Evolutionary conservation across 106 monocot genomes (phyloP).

Genomic region (Dioscorea dumetorum): DNA sequence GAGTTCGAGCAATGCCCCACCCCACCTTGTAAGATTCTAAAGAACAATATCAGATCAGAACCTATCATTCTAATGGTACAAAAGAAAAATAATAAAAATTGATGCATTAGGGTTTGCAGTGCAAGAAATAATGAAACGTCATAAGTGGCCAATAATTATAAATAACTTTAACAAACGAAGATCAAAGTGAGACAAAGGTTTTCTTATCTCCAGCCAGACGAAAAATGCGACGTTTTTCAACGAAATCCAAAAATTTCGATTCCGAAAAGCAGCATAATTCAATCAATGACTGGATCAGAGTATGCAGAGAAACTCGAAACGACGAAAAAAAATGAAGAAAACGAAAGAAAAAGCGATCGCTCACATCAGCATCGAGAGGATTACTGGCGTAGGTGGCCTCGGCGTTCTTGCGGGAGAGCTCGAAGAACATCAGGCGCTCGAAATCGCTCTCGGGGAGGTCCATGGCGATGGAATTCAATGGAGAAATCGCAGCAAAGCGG

Average conservation of each 20-base stretch:
- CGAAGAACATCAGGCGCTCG: conserved; percentile 59
- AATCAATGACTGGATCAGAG: neutral
- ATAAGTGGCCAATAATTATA: neutral
- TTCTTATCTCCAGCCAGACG: neutral
- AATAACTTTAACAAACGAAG: neutral
- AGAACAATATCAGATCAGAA: no score
- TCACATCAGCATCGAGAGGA: conserved; percentile 23
- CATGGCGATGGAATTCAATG: conserved; percentile 12
- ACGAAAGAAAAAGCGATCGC: neutral
- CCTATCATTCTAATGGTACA: no score
- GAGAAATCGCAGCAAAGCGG: no score
- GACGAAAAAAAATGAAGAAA: neutral
- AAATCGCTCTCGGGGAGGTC: conserved; percentile 31
- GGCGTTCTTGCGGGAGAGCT: conserved; percentile 42
- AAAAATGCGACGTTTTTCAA: neutral
- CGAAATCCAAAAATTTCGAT: neutral
- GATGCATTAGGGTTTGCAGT: no score
- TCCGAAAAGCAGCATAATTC: neutral
- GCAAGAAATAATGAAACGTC: no score
- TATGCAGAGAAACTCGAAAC: neutral
- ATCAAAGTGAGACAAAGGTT: neutral
- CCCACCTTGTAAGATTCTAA: conserved; percentile 49
- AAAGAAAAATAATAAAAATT: no score
- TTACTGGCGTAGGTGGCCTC: conserved; percentile 31
- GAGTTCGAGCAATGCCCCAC: conserved; percentile 36